Conservation (phyloP, 2,329 filamentous ascomycete species). For the Botrytis cinerea region DNA sequence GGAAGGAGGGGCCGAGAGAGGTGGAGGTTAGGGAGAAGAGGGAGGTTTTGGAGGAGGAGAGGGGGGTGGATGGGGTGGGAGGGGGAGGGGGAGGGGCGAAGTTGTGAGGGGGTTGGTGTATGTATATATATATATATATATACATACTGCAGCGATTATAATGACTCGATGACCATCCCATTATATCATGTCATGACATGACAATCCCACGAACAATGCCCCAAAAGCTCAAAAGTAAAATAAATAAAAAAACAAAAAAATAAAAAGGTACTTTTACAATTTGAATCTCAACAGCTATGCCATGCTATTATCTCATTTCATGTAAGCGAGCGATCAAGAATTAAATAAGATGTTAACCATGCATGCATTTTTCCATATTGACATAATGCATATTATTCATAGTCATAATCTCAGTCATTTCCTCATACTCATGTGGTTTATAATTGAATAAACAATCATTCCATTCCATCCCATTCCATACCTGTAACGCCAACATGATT, state of each 20-base stretch:
- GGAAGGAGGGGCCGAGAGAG: conserved; percentile 52
- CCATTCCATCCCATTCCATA: background rate
- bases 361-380: background rate
- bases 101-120: conserved; percentile 45
- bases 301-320: background rate
- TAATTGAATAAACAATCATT: background rate
- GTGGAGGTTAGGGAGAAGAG: conserved; percentile 55
- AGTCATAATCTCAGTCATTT: background rate
- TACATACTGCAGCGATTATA: background rate
- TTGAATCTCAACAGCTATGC: background rate
- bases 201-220: background rate
- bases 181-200: background rate
- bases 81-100: conserved; percentile 49
- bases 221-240: background rate
- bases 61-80: conserved; percentile 28
- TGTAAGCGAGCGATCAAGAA: too few species aligned
- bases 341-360: background rate
- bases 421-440: background rate
- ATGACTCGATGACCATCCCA: background rate
- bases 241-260: too few species aligned
- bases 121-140: too few species aligned
- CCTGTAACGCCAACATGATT: background rate
- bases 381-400: background rate
- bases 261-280: too few species aligned
- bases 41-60: conserved; percentile 53